phyloP scores from a whole-genome alignment of 2,329 filamentous ascomycete genomes.

The Trichoderma simmonsii region DNA sequence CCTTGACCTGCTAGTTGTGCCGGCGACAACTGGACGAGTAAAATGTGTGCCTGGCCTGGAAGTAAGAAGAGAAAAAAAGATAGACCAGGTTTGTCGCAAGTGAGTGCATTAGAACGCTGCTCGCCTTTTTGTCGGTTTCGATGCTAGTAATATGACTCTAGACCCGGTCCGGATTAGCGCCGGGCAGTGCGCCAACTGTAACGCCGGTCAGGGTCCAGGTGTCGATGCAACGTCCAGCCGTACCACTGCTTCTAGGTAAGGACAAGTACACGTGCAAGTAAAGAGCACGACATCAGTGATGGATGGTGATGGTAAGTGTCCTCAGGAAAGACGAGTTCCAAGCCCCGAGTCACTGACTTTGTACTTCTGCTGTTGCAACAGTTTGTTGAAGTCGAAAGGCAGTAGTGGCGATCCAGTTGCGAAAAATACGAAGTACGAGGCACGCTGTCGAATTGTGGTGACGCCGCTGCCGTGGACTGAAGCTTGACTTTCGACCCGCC shows the following conservation, averaged over 20 bases:
- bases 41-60: background rate
- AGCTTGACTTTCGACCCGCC: background rate
- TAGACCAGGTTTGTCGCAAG: constrained; percentile 1
- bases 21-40: background rate
- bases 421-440: background rate
- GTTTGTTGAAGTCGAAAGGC: background rate
- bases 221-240: background rate
- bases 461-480: background rate
- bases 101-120: constrained; percentile 8
- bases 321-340: background rate
- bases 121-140: constrained; percentile 5
- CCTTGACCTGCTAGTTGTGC: background rate
- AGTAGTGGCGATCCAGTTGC: background rate
- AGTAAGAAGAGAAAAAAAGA: background rate
- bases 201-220: constrained; percentile 8
- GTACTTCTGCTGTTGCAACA: background rate
- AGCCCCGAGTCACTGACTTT: background rate
- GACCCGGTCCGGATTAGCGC: background rate
- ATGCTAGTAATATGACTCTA: background rate
- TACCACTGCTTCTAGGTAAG: background rate
- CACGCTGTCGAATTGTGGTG: background rate
- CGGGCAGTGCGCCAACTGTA: constrained; percentile 5
- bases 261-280: background rate
- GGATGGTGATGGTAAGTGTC: background rate
- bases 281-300: background rate